Percentiles rank a stretch among this genome's conserved stretches.
These are phyloP conservation scores for Acarospora socialis DNA, from an alignment of 2,329 filamentous ascomycete genomes.

Conservation along the genomic window DNA sequence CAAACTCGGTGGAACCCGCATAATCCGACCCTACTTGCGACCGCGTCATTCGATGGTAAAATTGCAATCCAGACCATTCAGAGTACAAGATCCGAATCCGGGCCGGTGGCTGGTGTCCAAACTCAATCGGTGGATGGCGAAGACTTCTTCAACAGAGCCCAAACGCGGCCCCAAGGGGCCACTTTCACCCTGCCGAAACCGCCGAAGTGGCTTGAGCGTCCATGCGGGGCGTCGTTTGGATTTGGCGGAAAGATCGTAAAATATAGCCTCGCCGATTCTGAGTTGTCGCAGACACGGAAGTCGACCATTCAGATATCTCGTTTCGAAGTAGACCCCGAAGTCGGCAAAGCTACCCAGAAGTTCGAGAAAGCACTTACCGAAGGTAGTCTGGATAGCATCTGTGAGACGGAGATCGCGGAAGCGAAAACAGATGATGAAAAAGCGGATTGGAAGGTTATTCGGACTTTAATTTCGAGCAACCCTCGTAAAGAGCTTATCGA, in stretches of 20 bases:
- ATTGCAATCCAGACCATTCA: constrained; percentile 89
- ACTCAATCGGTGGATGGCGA: constrained; percentile 66
- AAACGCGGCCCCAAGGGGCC: constrained; percentile 77
- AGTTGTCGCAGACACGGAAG: constrained; percentile 44
- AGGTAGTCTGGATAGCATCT: constrained; percentile 66
- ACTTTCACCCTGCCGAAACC: constrained; percentile 77
- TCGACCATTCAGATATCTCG: constrained; percentile 73
- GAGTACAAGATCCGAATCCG: constrained; percentile 70
- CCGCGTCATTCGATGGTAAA: constrained; percentile 93
- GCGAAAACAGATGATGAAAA: constrained; percentile 82
- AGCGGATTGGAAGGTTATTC: constrained; percentile 89
- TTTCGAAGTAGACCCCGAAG: constrained; percentile 76
- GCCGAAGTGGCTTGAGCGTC: constrained; percentile 80
- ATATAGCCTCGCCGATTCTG: constrained; percentile 41
- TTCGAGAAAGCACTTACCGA: constrained; percentile 72
- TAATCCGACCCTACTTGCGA: constrained; percentile 84
- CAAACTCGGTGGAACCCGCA: constrained; percentile 86
- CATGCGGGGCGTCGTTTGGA: constrained; percentile 76
- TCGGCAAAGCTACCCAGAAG: constrained; percentile 69
- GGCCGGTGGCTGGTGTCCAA: constrained; percentile 49
- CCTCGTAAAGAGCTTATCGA: constrained; percentile 76
- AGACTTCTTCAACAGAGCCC: constrained; percentile 91
- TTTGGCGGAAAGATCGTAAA: constrained; percentile 86
- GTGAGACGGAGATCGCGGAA: constrained; percentile 59
- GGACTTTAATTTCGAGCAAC: constrained; percentile 71